Percentiles rank a stretch among this genome's conserved stretches.
Conservation (phyloP, 2,329 filamentous ascomycete species). For the Chaetothyriales sp. region DNA sequence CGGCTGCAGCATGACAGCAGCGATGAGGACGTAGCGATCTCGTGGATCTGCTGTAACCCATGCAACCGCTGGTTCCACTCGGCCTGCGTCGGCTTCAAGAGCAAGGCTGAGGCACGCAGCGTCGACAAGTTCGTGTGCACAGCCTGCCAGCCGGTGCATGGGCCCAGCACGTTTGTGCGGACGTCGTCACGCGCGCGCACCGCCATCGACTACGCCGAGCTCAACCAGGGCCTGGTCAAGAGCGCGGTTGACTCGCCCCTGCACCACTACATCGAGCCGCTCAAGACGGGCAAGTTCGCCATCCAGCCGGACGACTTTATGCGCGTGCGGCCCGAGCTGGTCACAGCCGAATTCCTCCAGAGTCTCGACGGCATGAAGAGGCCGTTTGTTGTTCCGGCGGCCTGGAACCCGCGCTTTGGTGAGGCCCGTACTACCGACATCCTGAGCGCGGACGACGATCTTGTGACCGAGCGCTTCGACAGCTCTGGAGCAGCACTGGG, state of each 20-base stretch:
- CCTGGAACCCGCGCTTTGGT: slow-evolving; percentile 39
- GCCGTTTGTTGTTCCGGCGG: slow-evolving; percentile 50
- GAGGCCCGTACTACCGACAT: background rate
- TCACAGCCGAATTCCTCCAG: slow-evolving; percentile 49
- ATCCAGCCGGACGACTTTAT: slow-evolving; percentile 49
- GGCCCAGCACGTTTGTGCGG: slow-evolving; percentile 50
- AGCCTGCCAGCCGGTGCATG: slow-evolving; percentile 43
- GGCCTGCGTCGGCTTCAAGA: slow-evolving; percentile 51
- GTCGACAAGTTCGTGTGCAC: slow-evolving; percentile 55
- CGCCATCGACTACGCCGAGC: slow-evolving; percentile 51
- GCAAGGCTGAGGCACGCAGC: slow-evolving; percentile 46
- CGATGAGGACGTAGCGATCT: slow-evolving; percentile 34
- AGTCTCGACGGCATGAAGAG: slow-evolving; percentile 48
- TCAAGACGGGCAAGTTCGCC: slow-evolving; percentile 48
- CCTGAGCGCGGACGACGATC: background rate
- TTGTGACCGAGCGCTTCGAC: slow-evolving; percentile 2
- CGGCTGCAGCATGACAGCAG: slow-evolving; percentile 37
- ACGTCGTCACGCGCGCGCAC: slow-evolving; percentile 51
- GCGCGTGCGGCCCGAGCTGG: slow-evolving; percentile 46
- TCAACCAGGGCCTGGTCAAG: slow-evolving; percentile 51
- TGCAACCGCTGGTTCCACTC: slow-evolving; percentile 57
- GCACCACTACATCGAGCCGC: slow-evolving; percentile 53
- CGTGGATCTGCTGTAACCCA: slow-evolving; percentile 53
- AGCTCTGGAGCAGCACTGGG: slow-evolving; percentile 1
- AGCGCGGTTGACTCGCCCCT: slow-evolving; percentile 49